These are phyloP conservation scores for Zygosaccharomyces sapae DNA, from an alignment of 1,139 yeast genomes.

Conservation along the genomic window DNA sequence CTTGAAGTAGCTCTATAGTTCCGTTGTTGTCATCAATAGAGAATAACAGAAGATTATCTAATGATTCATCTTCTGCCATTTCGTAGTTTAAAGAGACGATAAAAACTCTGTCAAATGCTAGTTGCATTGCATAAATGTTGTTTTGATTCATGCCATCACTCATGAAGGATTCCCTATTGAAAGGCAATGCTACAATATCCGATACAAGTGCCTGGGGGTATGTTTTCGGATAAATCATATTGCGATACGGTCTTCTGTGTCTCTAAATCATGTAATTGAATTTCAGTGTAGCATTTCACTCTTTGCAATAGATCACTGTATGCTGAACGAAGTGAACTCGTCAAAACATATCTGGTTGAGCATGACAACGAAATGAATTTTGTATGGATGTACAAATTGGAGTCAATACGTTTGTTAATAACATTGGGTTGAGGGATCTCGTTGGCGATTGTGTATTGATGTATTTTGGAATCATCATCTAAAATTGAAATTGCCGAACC, in stretches of 20 bases:
- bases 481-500: constrained; percentile 3
- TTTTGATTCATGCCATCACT: constrained; percentile 6
- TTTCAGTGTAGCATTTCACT: constrained; percentile 6
- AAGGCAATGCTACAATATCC: constrained; percentile 21
- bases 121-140: constrained; percentile 24
- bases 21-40: constrained; percentile 29
- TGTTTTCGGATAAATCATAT: constrained; percentile 12
- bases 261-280: constrained; percentile 19
- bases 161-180: constrained; percentile 3
- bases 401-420: constrained; percentile 3
- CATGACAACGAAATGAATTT: constrained; percentile 15
- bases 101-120: constrained; percentile 25
- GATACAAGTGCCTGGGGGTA: constrained; percentile 25
- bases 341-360: constrained; percentile 16
- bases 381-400: constrained; percentile 10
- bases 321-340: constrained; percentile 12
- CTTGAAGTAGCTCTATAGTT: constrained; percentile 20
- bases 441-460: constrained; percentile 4
- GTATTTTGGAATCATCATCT: constrained; percentile 1
- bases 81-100: constrained; percentile 28
- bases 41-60: constrained; percentile 26
- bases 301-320: constrained; percentile 11
- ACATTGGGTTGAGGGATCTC: constrained; percentile 1
- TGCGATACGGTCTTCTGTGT: constrained; percentile 7
- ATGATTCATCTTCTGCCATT: constrained; percentile 25